phyloP scores from a whole-genome alignment of 345 rosid genomes.

The Corchorus capsularis region DNA sequence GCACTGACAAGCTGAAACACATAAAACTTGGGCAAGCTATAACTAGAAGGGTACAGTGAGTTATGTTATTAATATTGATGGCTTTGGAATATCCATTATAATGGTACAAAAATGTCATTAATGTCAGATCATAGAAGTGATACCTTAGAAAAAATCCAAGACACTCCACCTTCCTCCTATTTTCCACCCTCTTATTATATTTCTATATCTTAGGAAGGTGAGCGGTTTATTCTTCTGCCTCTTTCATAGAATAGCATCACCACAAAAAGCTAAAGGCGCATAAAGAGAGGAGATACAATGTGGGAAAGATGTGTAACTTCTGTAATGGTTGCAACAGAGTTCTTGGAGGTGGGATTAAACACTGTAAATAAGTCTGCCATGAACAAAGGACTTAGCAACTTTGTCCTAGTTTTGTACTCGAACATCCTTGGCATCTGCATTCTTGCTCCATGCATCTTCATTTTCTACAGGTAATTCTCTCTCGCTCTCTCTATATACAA shows the following conservation, averaged over 20 bases:
- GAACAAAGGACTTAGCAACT: constrained; percentile 30
- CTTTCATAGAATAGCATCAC: not conserved
- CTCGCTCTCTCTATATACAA: not conserved
- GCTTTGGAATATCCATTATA: not conserved
- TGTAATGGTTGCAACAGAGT: constrained; percentile 29
- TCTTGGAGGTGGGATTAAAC: constrained; percentile 33
- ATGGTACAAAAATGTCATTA: not conserved
- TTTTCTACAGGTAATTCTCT: constrained; percentile 36
- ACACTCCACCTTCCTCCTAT: not conserved
- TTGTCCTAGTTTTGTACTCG: constrained; percentile 29
- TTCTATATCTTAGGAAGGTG: constrained; percentile 8
- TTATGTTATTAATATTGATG: too few relatives aligned
- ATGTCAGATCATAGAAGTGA: not conserved
- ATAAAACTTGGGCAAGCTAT: not conserved
- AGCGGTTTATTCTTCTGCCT: constrained; percentile 3
- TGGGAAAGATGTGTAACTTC: constrained; percentile 21
- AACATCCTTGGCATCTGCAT: constrained; percentile 30
- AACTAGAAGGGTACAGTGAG: not conserved
- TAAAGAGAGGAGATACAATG: constrained; percentile 13
- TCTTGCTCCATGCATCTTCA: constrained; percentile 25
- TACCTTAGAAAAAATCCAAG: constrained; percentile 2
- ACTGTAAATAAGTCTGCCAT: constrained; percentile 34
- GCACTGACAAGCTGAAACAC: not conserved
- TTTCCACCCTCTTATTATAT: not conserved
- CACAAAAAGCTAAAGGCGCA: not conserved